These are phyloP conservation scores for Colletotrichum godetiae DNA, from an alignment of 2,329 filamentous ascomycete genomes.

Conservation along the genomic window DNA sequence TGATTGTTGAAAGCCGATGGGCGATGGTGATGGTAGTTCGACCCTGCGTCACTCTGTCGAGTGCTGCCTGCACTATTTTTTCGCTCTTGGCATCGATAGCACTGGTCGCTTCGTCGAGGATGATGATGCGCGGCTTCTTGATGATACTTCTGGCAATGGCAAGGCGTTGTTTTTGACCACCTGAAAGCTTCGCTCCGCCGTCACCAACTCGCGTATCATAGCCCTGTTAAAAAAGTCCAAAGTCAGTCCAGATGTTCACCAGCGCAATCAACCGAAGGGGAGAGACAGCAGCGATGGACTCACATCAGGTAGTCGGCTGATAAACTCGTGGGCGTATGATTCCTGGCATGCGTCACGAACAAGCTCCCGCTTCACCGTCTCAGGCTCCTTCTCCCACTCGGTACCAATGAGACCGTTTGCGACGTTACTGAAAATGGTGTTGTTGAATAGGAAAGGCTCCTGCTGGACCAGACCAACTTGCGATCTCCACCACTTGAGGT, in stretches of 20 bases:
- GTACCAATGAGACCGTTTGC: slow-evolving; percentile 54
- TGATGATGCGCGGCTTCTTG: slow-evolving; percentile 69
- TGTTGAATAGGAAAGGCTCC: slow-evolving; percentile 66
- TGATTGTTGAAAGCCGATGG: slow-evolving; percentile 41
- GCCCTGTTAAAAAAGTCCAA: slow-evolving; percentile 40
- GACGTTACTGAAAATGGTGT: slow-evolving; percentile 62
- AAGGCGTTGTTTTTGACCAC: slow-evolving; percentile 71
- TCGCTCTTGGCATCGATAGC: slow-evolving; percentile 54
- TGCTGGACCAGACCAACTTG: slow-evolving; percentile 65
- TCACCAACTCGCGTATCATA: slow-evolving; percentile 70
- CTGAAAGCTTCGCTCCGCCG: slow-evolving; percentile 68
- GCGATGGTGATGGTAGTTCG: slow-evolving; percentile 41
- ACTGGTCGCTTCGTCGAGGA: slow-evolving; percentile 73
- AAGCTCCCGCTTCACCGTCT: slow-evolving; percentile 52
- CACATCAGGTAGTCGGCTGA: slow-evolving; percentile 57
- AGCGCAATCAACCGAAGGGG: too few relatives aligned
- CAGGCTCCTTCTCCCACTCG: slow-evolving; percentile 49
- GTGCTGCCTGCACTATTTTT: slow-evolving; percentile 50
- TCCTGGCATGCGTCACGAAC: slow-evolving; percentile 61
- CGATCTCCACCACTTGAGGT: slow-evolving; percentile 55
- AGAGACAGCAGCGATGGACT: neutral
- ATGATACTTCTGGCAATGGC: slow-evolving; percentile 73
- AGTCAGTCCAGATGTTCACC: neutral
- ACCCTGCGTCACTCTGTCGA: slow-evolving; percentile 33
- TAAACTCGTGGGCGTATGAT: slow-evolving; percentile 65